Base-by-base conservation (phyloP, 2,329 filamentous ascomycete species). In the Cucurbitaria berberidis region DNA sequence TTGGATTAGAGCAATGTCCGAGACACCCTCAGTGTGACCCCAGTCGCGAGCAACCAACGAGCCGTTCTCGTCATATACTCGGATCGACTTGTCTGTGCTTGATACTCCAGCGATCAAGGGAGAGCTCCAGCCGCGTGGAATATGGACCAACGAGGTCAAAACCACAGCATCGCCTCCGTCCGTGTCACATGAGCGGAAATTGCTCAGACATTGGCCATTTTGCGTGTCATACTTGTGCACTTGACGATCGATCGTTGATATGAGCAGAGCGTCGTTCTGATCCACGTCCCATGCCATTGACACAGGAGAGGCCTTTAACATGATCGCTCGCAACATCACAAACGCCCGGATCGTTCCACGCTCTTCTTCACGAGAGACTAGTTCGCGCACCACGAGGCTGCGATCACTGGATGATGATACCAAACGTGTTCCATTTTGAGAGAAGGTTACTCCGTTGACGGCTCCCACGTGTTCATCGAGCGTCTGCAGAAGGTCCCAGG, bases 11-110 rank as follows among this genome's bases (percentile, higher is more conserved):
- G 89, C 84, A 16, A 96, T 86, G 55, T 93, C 93, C 45, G 90
- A 96, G 59, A 99, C 91, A 8, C 93, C 89, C 70, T 97, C 93
- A 0, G 93, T 96, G 64, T 99, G 95, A 1, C 95, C 95, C 85
- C 92, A 97, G 76, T 98, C 95, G 35, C 91, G 86, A 45, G 92
- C 89, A 24, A 98, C 77, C 51, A 99, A 88, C 1, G 80, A 78
- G 8, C 93, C 93, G 36, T 85, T 87, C 56, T 89, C 87, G 62
- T 96, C 90, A 67, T 99, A 99, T 15, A 99, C 79, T 30, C 95
- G 84, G 50, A 99, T 88, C 0, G 95, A 98, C 72, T 98, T 99
- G 74, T 99, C 95, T 0, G 91, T 96, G 64, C 93, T 93, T 8
- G 93, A 97, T 10, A 95, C 84, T n/a, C 91, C 93, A 16, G 95